Conservation (phyloP, 805 yeast genomes). For the Saturnispora besseyi region DNA sequence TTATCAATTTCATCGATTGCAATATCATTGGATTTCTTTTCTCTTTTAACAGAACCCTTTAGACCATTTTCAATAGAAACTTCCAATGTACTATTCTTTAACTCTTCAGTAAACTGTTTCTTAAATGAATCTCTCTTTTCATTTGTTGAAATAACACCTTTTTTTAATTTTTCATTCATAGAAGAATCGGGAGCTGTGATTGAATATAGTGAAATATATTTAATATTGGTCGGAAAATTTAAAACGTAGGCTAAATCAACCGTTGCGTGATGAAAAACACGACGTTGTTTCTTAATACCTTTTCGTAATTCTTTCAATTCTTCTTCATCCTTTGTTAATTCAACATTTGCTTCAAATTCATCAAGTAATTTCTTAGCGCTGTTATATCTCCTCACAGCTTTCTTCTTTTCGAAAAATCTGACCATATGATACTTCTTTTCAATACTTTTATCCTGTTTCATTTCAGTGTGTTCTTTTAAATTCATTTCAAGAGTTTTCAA, state of each 20-base stretch:
- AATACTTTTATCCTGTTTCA: constrained; percentile 33
- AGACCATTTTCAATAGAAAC: constrained; percentile 40
- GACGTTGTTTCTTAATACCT: constrained; percentile 32
- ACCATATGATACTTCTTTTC: constrained; percentile 86
- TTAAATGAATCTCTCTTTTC: constrained; percentile 37
- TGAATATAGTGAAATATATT: constrained; percentile 75
- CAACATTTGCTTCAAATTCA: constrained; percentile 24
- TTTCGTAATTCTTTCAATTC: constrained; percentile 20
- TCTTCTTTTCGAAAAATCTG: constrained; percentile 81
- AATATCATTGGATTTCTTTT: constrained; percentile 9
- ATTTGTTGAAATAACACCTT: constrained; percentile 38
- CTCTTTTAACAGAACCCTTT: constrained; percentile 22
- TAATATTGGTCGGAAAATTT: constrained; percentile 69
- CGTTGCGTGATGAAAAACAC: constrained; percentile 46
- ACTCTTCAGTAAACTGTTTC: constrained; percentile 41
- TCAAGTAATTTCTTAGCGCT: constrained; percentile 34
- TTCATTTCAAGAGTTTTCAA: constrained; percentile 41
- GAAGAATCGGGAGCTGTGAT: constrained; percentile 28
- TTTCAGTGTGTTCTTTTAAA: constrained; percentile 32
- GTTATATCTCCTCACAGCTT: constrained; percentile 66
- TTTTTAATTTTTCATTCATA: constrained; percentile 28
- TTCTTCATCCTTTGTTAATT: constrained; percentile 14
- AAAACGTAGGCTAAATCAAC: constrained; percentile 67
- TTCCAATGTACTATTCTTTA: constrained; percentile 48
- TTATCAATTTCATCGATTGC: constrained; percentile 16